A percentile compares a stretch with the other conserved stretches of the same genome.
phyloP scores from a whole-genome alignment of 352 stramenopile species.

The Phytophthora niederhauseri region DNA sequence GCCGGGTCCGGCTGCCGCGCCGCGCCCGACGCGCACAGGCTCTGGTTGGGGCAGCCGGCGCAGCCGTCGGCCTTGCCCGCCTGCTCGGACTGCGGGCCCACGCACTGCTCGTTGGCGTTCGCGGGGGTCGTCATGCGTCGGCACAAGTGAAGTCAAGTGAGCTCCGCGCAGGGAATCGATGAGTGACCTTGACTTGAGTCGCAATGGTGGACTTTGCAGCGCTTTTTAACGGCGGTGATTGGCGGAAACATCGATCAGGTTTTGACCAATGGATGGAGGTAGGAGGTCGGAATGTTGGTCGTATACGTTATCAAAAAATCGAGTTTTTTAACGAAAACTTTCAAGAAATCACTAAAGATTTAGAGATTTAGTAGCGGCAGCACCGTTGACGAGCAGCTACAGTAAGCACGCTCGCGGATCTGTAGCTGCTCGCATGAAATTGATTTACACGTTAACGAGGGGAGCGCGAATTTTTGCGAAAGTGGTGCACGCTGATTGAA shows the following conservation, averaged over 20 bases:
- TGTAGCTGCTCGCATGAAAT: too few species aligned
- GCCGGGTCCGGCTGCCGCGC: slow-evolving; percentile 86
- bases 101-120: slow-evolving; percentile 92
- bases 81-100: slow-evolving; percentile 94
- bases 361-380: too few species aligned
- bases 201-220: background rate
- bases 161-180: slow-evolving; percentile 5
- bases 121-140: slow-evolving; percentile 49
- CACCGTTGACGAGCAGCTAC: too few species aligned
- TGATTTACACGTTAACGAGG: too few species aligned
- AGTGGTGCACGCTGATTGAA: too few species aligned
- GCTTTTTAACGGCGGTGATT: background rate
- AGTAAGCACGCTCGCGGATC: too few species aligned
- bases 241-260: background rate
- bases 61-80: slow-evolving; percentile 96
- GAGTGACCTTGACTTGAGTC: slow-evolving; percentile 8
- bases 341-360: too few species aligned
- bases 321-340: background rate
- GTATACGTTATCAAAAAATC: slow-evolving; percentile 18
- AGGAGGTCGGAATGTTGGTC: slow-evolving; percentile 12
- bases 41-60: slow-evolving; percentile 98
- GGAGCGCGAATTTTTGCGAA: too few species aligned
- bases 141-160: slow-evolving; percentile 5
- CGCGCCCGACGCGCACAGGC: slow-evolving; percentile 94
- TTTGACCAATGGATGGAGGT: slow-evolving; percentile 17